These are phyloP conservation scores for Pythium monospermum DNA, from an alignment of 352 stramenopile species.

Conservation along the genomic window DNA sequence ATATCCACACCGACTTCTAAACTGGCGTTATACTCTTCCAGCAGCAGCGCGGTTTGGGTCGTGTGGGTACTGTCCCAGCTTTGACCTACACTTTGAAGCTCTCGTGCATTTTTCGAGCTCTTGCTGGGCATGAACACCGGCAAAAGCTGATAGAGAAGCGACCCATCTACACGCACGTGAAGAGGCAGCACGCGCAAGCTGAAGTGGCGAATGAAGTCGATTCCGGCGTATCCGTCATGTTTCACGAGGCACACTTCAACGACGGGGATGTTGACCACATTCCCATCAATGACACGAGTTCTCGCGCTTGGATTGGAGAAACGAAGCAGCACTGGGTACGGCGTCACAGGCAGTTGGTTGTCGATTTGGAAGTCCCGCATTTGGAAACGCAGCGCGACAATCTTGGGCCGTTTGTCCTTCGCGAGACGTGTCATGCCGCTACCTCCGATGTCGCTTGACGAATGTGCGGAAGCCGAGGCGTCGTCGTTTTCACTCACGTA, in stretches of 20 bases:
- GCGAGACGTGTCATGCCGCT: slow-evolving; percentile 42
- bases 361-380: slow-evolving; percentile 84
- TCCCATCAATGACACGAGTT: slow-evolving; percentile 42
- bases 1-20: slow-evolving; percentile 69
- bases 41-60: slow-evolving; percentile 40
- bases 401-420: slow-evolving; percentile 44
- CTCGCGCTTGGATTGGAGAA: slow-evolving; percentile 64
- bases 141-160: slow-evolving; percentile 70
- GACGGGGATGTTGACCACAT: slow-evolving; percentile 55
- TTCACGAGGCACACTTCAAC: slow-evolving; percentile 76
- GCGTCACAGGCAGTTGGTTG: slow-evolving; percentile 78
- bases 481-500: slow-evolving; percentile 47
- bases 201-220: slow-evolving; percentile 86
- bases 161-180: slow-evolving; percentile 76
- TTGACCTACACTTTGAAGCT: slow-evolving; percentile 6
- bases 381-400: slow-evolving; percentile 61
- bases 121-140: slow-evolving; percentile 58
- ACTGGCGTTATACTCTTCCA: slow-evolving; percentile 72
- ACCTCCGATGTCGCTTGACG: too few relatives aligned
- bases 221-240: slow-evolving; percentile 80
- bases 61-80: slow-evolving; percentile 28
- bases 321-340: slow-evolving; percentile 78
- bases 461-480: slow-evolving; percentile 3
- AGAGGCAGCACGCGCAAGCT: slow-evolving; percentile 64
- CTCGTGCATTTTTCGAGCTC: slow-evolving; percentile 8